These are phyloP conservation scores for Vachellia collinsii DNA, from an alignment of 306 rosid genomes.

Conservation along the genomic window DNA sequence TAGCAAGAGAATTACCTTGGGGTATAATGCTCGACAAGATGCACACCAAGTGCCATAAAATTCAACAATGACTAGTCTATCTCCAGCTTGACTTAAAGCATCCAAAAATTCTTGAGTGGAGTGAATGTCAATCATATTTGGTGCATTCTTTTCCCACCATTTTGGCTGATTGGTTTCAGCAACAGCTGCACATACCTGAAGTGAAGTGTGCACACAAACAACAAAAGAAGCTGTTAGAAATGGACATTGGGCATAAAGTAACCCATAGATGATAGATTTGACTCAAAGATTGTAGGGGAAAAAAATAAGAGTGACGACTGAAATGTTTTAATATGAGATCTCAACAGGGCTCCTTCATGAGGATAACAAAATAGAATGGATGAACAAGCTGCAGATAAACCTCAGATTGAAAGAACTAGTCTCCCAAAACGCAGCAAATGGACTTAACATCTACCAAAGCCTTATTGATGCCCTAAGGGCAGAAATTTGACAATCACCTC, in stretches of 20 bases:
- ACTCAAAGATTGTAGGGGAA: conserved; percentile 10
- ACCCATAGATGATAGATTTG: conserved; percentile 27
- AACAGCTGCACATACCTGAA: conserved; percentile 75
- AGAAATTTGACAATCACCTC: background rate
- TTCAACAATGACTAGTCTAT: conserved; percentile 92
- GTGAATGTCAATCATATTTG: conserved; percentile 92
- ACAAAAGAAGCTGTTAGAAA: conserved; percentile 31
- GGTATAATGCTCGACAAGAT: conserved; percentile 97
- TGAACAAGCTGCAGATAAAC: conserved; percentile 13
- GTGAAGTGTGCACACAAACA: conserved; percentile 37
- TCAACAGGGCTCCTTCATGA: conserved; percentile 2
- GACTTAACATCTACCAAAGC: conserved; percentile 14
- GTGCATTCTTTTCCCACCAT: conserved; percentile 99
- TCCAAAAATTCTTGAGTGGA: conserved; percentile 86
- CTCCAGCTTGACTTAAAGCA: conserved; percentile 87
- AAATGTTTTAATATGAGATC: background rate
- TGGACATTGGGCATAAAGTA: conserved; percentile 20
- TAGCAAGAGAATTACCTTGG: conserved; percentile 64
- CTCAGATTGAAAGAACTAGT: background rate
- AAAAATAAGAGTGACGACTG: background rate
- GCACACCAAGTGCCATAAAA: conserved; percentile 99
- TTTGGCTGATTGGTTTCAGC: conserved; percentile 89
- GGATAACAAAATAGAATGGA: conserved; percentile 16
- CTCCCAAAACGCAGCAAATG: conserved; percentile 18
- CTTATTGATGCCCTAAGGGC: background rate